These are phyloP conservation scores for Isoetes engelmannii DNA, from an alignment of 83 land plant genomes.

Conservation along the genomic window DNA sequence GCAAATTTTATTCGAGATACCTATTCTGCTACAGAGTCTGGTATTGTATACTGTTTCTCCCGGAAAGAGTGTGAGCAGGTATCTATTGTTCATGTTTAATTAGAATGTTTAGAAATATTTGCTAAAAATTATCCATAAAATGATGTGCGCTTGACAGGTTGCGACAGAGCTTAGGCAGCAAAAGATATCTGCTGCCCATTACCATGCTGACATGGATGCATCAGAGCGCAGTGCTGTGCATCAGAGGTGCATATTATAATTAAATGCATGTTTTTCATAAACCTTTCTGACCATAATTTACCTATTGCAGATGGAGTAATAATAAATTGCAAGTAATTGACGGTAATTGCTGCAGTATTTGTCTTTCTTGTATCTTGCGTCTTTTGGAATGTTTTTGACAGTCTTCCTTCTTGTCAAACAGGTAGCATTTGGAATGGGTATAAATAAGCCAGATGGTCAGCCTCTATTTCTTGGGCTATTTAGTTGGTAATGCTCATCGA, in stretches of 20 bases:
- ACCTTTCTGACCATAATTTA: background rate
- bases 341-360: slow-evolving; percentile 45
- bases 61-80: slow-evolving; percentile 99
- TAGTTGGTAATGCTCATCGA: no score
- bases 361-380: background rate
- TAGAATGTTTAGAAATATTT: background rate
- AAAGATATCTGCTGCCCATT: slow-evolving; percentile 82
- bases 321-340: slow-evolving; percentile 89
- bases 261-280: background rate
- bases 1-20: slow-evolving; percentile 60
- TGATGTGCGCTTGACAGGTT: slow-evolving; percentile 38
- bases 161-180: slow-evolving; percentile 61
- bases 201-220: slow-evolving; percentile 96
- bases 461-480: background rate
- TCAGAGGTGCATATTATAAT: slow-evolving; percentile 31
- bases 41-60: slow-evolving; percentile 92
- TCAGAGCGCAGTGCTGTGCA: slow-evolving; percentile 71
- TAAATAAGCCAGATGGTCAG: slow-evolving; percentile 99
- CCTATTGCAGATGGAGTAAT: slow-evolving; percentile 67
- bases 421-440: slow-evolving; percentile 99
- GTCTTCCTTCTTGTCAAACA: slow-evolving; percentile 18
- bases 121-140: background rate
- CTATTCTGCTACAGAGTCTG: slow-evolving; percentile 78
- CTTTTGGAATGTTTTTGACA: background rate
- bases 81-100: background rate